Base-by-base conservation (phyloP, 441 rosid species). In the Eutrema salsugineum region DNA sequence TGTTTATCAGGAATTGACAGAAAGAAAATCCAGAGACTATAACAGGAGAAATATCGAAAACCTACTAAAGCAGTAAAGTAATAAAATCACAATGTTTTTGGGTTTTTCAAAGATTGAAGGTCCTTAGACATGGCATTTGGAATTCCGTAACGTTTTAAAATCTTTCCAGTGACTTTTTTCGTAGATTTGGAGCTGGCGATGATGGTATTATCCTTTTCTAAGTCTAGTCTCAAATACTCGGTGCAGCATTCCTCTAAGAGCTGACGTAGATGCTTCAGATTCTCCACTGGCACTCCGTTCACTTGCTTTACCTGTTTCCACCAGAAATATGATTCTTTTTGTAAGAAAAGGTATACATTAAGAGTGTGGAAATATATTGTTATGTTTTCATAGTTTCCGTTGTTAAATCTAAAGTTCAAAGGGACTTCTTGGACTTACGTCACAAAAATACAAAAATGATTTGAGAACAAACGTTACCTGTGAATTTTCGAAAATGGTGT, bases 231-330 rank as follows among this genome's bases (percentile, higher is more conserved):
- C 82, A 86, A 70, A 73, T 71, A 75, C 63, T 85, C 86, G 3
- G 62, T 67, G 54, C 69, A 61, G 66, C 85, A 85, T 47, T 75
- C 76, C 35, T 88, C 86, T 49, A 84, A 87, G 56, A 84, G 84
- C 68, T 79, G 66, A 73, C 85, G 79, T 61, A 88, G 70, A 72
- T 86, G 91, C 85, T 81, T 85, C 86, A 91, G 59, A 72, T 89
- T 91, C 60, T 86, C 83, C 24, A 86, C 59, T 78, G 82, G 80
- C 11, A 82, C 74, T 19, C 91, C 91, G 8, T 88, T 84, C 44
- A 91, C 89, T 81, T 78, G 78, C 79, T 81, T 85, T 55, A 89
- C 95, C 95, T 91, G 89, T 69, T 47, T 32, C 14, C 58, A 72
- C n/a, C 65, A 63, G 68, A 79, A 5, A 14, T 5, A 59, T 39